Conservation (phyloP, 2,329 filamentous ascomycete species). For the Bimuria novae-zelandiae region DNA sequence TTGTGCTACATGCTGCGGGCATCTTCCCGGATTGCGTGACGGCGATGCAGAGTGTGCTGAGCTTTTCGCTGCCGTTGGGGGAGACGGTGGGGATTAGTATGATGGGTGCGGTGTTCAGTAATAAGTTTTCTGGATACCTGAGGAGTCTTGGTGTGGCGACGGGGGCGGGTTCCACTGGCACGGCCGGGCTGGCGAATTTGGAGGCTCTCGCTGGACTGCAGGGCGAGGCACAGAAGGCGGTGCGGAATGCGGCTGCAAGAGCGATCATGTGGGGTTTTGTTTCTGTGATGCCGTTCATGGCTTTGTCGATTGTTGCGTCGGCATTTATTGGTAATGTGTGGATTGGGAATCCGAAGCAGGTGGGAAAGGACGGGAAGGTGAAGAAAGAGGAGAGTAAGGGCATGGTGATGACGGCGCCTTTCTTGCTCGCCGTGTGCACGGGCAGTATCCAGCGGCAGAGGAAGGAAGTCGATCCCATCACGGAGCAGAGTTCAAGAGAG, state of each 20-base stretch:
- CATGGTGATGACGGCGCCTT: conserved; percentile 25
- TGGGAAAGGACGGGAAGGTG: conserved; percentile 29
- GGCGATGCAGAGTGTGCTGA: conserved; percentile 63
- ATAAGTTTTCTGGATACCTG: conserved; percentile 49
- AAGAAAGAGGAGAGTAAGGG: conserved; percentile 20
- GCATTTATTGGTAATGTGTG: conserved; percentile 57
- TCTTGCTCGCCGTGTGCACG: conserved; percentile 22
- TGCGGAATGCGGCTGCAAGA: conserved; percentile 54
- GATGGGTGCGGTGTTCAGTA: conserved; percentile 73
- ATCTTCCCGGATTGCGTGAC: conserved; percentile 64
- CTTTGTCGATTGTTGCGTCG: conserved; percentile 52
- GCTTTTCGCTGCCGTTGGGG: conserved; percentile 65
- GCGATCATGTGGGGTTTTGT: conserved; percentile 71
- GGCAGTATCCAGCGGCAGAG: conserved; percentile 14
- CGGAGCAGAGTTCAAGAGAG: conserved; percentile 14
- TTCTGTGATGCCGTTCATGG: conserved; percentile 64
- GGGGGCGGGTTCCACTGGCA: conserved; percentile 27
- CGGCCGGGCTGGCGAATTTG: conserved; percentile 29
- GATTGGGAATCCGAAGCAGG: conserved; percentile 46
- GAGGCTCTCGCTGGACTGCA: conserved; percentile 47
- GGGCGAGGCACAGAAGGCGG: conserved; percentile 37
- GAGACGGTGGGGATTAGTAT: conserved; percentile 68
- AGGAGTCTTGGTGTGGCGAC: conserved; percentile 26
- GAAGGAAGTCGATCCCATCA: conserved; percentile 22
- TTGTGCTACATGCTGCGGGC: conserved; percentile 65